Base-by-base conservation (phyloP, 768 basidiomycete genomes). In the Rhizopogon sp. region DNA sequence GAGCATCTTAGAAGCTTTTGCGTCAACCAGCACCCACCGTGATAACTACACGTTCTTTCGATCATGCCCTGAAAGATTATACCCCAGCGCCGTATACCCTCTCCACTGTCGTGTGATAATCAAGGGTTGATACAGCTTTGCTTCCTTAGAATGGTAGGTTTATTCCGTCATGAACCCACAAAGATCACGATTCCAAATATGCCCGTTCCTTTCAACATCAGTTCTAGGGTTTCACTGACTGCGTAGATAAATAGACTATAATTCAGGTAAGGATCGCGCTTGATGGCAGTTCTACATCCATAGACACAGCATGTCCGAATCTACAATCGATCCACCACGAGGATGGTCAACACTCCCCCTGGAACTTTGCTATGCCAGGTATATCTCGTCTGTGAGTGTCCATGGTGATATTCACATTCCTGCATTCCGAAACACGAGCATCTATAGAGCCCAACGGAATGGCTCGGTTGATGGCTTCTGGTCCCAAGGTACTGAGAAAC, bases 1-100 rank as follows among this genome's bases (percentile, higher is more conserved):
- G 81, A 5, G 60, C 67, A n/a, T 75, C 76, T 25, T 97, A 93
- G 11, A 71, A 70, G 14, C 65, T 73, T 11, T 72, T 97, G 8
- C 80, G 82, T 17, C 53, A 68, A 33, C 74, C 72, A 25, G 49
- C 50, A 16, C 60, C 64, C 11, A 51, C 56, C 40, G 58, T 71
- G 28, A 69, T 86, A 61, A 79, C 78, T 10, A 93, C 90, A 25
- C 93, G 92, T 0, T 85, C 90, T 0, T 98, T 97, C 67, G 83
- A 85, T 52, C 95, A 97, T 67, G 81, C 90, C 1, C 66, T 90
- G 51, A 98, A 96, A 65, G 95, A 98, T 64, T 94, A 93, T 0
- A 74, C 74, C 0, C 79, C 81, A 3, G 85, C 43, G 79, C 82
- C 1, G 66, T 98, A 28, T 62, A 72, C 25, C 81, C 86, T 0